Evolutionary conservation across 495 filamentous ascomycete species (phyloP).

Genomic region (Annulohypoxylon stygium): DNA sequence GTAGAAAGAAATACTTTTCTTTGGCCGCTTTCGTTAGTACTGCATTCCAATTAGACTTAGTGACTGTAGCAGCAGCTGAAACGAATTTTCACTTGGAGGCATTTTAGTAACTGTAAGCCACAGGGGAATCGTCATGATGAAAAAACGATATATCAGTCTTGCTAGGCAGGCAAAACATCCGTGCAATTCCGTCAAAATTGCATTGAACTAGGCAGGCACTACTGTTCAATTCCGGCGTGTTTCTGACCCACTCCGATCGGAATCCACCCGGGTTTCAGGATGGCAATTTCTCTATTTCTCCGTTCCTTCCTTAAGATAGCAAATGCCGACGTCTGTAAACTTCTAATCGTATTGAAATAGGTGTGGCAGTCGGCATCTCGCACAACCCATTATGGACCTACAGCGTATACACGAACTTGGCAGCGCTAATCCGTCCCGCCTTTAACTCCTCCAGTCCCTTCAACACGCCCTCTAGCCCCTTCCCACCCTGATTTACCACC

Average conservation of each 20-base stretch:
- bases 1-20: not conserved
- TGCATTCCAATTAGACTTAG: slow-evolving; percentile 3
- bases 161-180: not conserved
- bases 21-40: not conserved
- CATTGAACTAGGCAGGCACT: not conserved
- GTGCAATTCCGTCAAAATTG: too few relatives aligned
- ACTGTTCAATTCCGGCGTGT: not conserved
- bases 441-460: slow-evolving; percentile 54
- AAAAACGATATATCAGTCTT: not conserved
- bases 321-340: not conserved
- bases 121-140: not conserved
- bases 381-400: not conserved
- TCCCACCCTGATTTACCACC: slow-evolving; percentile 51
- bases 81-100: not conserved
- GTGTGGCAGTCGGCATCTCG: not conserved
- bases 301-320: not conserved
- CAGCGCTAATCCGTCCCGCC: slow-evolving; percentile 51
- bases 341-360: not conserved
- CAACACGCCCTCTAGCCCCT: slow-evolving; percentile 55
- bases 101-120: not conserved
- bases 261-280: not conserved
- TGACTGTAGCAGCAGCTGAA: not conserved
- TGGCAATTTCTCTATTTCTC: not conserved
- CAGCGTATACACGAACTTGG: slow-evolving; percentile 58
- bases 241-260: not conserved